Conservation (phyloP, 2,329 filamentous ascomycete genomes). For the Xylaria sp. region DNA sequence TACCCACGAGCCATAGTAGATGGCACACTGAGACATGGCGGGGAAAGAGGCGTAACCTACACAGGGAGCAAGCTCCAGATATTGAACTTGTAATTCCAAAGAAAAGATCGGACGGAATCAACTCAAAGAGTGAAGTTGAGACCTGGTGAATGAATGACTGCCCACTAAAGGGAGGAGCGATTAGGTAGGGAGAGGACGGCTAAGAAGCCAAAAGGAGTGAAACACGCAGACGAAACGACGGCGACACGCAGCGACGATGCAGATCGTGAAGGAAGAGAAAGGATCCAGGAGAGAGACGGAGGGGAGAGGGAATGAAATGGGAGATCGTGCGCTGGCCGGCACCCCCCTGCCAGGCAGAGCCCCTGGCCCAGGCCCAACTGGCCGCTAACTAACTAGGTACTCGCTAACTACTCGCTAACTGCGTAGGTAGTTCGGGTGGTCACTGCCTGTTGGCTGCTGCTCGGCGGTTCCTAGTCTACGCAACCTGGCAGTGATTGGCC, state of each 20-base stretch:
- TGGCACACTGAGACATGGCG: slow-evolving; percentile 13
- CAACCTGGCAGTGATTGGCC: slow-evolving; percentile 14
- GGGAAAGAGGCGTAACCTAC: slow-evolving; percentile 37
- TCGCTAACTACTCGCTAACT: too few species aligned
- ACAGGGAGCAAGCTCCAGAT: slow-evolving; percentile 45
- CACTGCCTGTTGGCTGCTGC: background rate
- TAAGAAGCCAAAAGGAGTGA: slow-evolving; percentile 46
- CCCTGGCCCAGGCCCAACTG: slow-evolving; percentile 17
- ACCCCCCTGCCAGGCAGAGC: slow-evolving; percentile 13
- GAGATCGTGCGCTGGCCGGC: slow-evolving; percentile 20
- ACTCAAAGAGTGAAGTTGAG: slow-evolving; percentile 60
- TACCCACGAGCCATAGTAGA: slow-evolving; percentile 3
- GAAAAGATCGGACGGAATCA: slow-evolving; percentile 59
- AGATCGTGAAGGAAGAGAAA: slow-evolving; percentile 47
- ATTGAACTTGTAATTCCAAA: slow-evolving; percentile 47
- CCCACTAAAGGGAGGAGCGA: slow-evolving; percentile 48
- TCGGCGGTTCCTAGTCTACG: slow-evolving; percentile 16
- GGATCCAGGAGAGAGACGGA: slow-evolving; percentile 32
- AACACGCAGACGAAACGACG: slow-evolving; percentile 43
- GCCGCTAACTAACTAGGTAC: background rate
- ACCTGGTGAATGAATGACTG: slow-evolving; percentile 53
- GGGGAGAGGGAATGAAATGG: slow-evolving; percentile 40
- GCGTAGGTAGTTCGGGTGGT: background rate
- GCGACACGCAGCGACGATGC: slow-evolving; percentile 49
- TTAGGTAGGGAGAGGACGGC: slow-evolving; percentile 48